phyloP scores from a whole-genome alignment of 2,329 filamentous ascomycete species.

The Claviceps africana region DNA sequence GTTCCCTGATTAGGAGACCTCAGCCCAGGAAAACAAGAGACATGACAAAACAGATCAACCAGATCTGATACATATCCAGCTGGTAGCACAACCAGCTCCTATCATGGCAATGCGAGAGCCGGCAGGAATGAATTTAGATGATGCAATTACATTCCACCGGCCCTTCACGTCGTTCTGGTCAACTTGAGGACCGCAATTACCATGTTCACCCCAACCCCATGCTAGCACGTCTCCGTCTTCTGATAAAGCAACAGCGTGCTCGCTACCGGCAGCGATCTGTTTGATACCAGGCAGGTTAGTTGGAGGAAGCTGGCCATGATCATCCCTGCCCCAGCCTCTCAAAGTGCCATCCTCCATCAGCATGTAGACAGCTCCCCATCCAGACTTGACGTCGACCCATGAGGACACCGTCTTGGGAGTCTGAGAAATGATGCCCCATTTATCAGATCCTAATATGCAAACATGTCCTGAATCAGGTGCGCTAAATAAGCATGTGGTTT shows the following conservation, averaged over 20 bases:
- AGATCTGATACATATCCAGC: slow-evolving; percentile 49
- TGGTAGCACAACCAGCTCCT: slow-evolving; percentile 83
- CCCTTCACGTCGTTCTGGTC: slow-evolving; percentile 53
- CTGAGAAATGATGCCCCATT: slow-evolving; percentile 49
- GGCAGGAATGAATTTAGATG: slow-evolving; percentile 38
- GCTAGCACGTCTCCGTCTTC: slow-evolving; percentile 52
- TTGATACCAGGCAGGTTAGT: slow-evolving; percentile 41
- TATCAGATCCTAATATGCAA: slow-evolving; percentile 58
- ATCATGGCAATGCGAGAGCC: slow-evolving; percentile 43
- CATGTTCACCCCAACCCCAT: slow-evolving; percentile 97
- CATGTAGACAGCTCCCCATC: slow-evolving; percentile 73
- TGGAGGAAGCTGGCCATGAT: slow-evolving; percentile 70
- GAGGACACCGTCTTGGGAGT: slow-evolving; percentile 37
- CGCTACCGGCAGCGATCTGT: slow-evolving; percentile 70
- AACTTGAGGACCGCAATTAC: slow-evolving; percentile 71
- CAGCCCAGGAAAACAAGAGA: not conserved
- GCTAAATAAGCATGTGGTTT: slow-evolving; percentile 66
- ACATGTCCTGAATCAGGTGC: slow-evolving; percentile 42
- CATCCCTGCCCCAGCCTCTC: slow-evolving; percentile 67
- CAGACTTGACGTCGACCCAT: slow-evolving; percentile 59
- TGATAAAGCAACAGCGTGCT: slow-evolving; percentile 69
- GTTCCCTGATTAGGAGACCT: slow-evolving; percentile 22
- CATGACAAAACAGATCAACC: not conserved
- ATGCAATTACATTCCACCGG: slow-evolving; percentile 52
- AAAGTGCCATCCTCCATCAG: slow-evolving; percentile 47